Evolutionary conservation across 352 stramenopile genomes (phyloP), one percentile per base, ranked within the genome.

Genomic region (Peronospora farinosa): DNA sequence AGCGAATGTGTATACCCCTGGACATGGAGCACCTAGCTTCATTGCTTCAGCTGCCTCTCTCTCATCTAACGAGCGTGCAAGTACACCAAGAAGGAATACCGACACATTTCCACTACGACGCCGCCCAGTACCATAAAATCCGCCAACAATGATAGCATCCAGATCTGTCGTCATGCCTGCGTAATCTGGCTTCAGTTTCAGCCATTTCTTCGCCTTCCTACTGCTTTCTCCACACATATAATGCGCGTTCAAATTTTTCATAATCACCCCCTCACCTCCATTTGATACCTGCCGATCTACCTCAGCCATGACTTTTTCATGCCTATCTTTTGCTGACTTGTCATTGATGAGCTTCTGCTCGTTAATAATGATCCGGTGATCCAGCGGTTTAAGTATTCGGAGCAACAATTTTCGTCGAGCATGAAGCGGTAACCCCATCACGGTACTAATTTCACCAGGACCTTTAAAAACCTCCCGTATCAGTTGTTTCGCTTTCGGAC

Each of bases 151-250:
- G 15, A 94, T 45, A 36, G 77, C 68, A 42, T 94, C 81, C 8
- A 94, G 42, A 32, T 91, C 77, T 12, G 77, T 88, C 8, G 81
- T 88, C 77, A 94, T 91, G 8, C 80, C 83, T 2, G 81, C 83
- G 47, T 92, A 94, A 58, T 94, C 80, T 5, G 81, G 81, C 44
- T 94, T 94, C 33, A 94, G 62, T 40, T 94, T 94, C 62, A 94
- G 69, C 83, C 83, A 94, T 21, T 79, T 87, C 52, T 88, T 86
- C 11, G 77, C 69, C 57, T 82, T 82, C 2, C 80, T 70, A 50
- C 78, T 87, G 39, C 59, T 85, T 51, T 93, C 83, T 19, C 80
- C 83, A 39, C 80, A 93, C 78, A 93, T 92, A 36, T 93, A 93
- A 36, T 93, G 83, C 8, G 83, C 74, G n/a, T 88, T 88, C 15